Conservation (phyloP, 768 basidiomycete species). For the Hericium coralloides region DNA sequence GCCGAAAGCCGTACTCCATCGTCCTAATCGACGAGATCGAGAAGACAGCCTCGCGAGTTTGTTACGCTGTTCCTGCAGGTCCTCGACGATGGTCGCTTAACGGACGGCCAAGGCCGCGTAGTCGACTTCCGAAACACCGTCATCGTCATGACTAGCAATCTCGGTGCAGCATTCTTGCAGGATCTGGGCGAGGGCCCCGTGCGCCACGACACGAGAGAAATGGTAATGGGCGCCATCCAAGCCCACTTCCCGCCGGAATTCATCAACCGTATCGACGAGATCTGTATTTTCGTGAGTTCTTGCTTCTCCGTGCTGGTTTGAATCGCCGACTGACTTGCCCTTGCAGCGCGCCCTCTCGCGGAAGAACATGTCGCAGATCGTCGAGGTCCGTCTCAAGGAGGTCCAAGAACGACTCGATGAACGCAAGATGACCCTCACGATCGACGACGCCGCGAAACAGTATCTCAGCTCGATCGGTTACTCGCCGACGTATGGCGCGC, state of each 20-base stretch:
- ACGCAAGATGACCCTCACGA: slow-evolving; percentile 70
- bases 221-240: slow-evolving; percentile 76
- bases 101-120: slow-evolving; percentile 87
- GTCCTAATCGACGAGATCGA: slow-evolving; percentile 86
- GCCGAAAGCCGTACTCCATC: slow-evolving; percentile 85
- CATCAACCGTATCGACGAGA: slow-evolving; percentile 83
- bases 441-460: slow-evolving; percentile 69
- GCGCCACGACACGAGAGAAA: slow-evolving; percentile 42
- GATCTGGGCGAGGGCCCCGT: slow-evolving; percentile 71
- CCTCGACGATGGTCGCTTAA: slow-evolving; percentile 86
- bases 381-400: slow-evolving; percentile 82
- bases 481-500: slow-evolving; percentile 80
- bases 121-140: slow-evolving; percentile 87
- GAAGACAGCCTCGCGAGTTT: slow-evolving; percentile 69
- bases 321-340: slow-evolving; percentile 20
- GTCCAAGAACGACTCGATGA: slow-evolving; percentile 73
- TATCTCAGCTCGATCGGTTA: slow-evolving; percentile 73
- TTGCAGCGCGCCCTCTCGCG: slow-evolving; percentile 71
- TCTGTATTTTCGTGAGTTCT: slow-evolving; percentile 56
- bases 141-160: slow-evolving; percentile 92
- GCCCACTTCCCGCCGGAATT: slow-evolving; percentile 90
- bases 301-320: background rate
- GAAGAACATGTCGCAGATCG: slow-evolving; percentile 71
- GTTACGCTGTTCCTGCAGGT: slow-evolving; percentile 74
- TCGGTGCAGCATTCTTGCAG: slow-evolving; percentile 70